Evolutionary conservation across 306 rosid genomes (phyloP), one percentile per base, ranked within the genome.

Genomic region (Gleditsia sinensis): DNA sequence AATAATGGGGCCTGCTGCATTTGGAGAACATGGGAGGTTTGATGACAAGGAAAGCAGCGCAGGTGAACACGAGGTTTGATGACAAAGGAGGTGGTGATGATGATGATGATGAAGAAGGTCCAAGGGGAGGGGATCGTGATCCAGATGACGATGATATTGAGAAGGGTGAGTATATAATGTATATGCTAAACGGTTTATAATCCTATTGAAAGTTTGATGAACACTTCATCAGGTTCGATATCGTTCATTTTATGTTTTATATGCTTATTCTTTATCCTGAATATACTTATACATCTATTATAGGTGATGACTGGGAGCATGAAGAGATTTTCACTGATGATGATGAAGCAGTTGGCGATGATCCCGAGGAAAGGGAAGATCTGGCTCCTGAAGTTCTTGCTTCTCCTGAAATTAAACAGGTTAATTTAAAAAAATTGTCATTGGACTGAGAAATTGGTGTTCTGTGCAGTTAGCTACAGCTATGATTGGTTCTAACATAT

Each of bases 251-350:
- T 61, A 34, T 39, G 45, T 61, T 4, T 36, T 32, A n/a, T n/a
- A n/a, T n/a, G n/a, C n/a, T n/a, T n/a, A n/a, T n/a, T n/a, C n/a
- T n/a, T n/a, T n/a, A n/a, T n/a, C n/a, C 54, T 28, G 55, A 19
- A 49, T 25, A 24, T 62, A 9, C 28, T 39, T 50, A 9, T 48
- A 50, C 78, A 45, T 72, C 65, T 78, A 17, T 78, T 69, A 46
- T 77, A 94, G 98, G 98, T 77, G 97, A 89, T 81, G 97, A 94
- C 79, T 94, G 97, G 98, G 98, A 94, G 86, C 98, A 94, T 67
- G 98, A 89, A 80, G 97, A 94, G 71, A 94, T 91, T 65, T 94
- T 94, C 83, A 94, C 98, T 11, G 98, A 94, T 86, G 98, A 94
- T 24, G 98, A 94, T 76, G 97, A 94, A 88, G 92, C 91, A n/a